Evolutionary conservation across 257 asterid genomes (phyloP), one percentile per base, ranked within the genome.

Genomic region (Forsythia viridissima): DNA sequence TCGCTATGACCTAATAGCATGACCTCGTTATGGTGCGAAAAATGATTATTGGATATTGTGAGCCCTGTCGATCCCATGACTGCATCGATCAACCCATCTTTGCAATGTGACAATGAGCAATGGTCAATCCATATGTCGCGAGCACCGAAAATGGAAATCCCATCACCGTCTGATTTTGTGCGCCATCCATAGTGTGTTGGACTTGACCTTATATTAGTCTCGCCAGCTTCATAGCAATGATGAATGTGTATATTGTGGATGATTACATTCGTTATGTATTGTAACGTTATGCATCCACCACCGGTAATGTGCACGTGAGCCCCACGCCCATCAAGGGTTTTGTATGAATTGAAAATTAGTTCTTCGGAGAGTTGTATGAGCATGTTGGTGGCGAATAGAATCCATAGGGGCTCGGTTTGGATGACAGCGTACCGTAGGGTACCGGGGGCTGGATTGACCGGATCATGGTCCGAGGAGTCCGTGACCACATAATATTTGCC

Each of bases 51-150:
- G 0, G 97, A 92, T 18, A 92, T 79, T 0, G 97, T 92, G 24
- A 92, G 87, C 76, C 90, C 95, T 0, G 97, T 90, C 7, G 93
- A 90, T 10, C 97, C 97, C 95, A 92, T 92, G 15, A 92, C 87
- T 0, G 80, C 93, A 36, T 92, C 97, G 10, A 92, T 90, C 76
- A 92, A 55, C 0, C 97, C 97, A 5, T 92, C 97, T 74, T 89
- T 92, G 43, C 97, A 92, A 70, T 90, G 80, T 1, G 95, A 90
- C 76, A 92, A 73, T 2, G 92, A 72, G 68, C 97, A 92, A 65
- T 92, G 97, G 71, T 92, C 97, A 2, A 92, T 89, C 97, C 97
- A 92, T 2, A 92, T 83, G 30, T 90, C 95, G 18, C 86, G 76
- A 0, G 91, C 61, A 5, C 97, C 92, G 6, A 90, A 92, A 0